phyloP scores from a whole-genome alignment of 345 rosid species.

The Boechera stricta region DNA sequence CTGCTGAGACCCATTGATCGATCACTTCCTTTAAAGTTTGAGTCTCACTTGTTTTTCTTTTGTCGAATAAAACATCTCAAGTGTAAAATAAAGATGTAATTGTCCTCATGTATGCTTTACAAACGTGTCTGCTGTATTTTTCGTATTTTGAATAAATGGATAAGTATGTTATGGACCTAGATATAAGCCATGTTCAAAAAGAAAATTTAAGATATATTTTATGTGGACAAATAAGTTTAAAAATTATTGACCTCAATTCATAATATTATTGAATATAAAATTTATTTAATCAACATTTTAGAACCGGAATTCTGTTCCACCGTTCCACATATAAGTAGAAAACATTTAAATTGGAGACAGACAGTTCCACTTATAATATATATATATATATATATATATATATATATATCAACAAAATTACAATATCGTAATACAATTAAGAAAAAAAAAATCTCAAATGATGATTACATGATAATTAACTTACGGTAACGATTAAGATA shows the following conservation, averaged over 20 bases:
- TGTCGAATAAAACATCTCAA: not conserved
- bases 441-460: not conserved
- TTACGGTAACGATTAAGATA: not conserved
- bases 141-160: not conserved
- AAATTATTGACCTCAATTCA: not conserved
- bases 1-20: not conserved
- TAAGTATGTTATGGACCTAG: too few species aligned
- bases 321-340: too few species aligned
- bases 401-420: not conserved
- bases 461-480: conserved; percentile 5
- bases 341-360: too few species aligned
- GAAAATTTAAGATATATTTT: not conserved
- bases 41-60: not conserved
- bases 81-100: not conserved
- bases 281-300: too few species aligned
- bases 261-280: too few species aligned
- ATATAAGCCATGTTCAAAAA: not conserved
- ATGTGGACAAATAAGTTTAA: not conserved
- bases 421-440: not conserved
- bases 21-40: not conserved
- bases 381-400: not conserved
- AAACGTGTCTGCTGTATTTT: not conserved
- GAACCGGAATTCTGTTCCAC: too few species aligned
- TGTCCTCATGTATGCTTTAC: not conserved
- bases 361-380: too few species aligned